These are phyloP conservation scores for Diaporthe ampelina DNA, from an alignment of 2,329 filamentous ascomycete genomes.

Conservation along the genomic window DNA sequence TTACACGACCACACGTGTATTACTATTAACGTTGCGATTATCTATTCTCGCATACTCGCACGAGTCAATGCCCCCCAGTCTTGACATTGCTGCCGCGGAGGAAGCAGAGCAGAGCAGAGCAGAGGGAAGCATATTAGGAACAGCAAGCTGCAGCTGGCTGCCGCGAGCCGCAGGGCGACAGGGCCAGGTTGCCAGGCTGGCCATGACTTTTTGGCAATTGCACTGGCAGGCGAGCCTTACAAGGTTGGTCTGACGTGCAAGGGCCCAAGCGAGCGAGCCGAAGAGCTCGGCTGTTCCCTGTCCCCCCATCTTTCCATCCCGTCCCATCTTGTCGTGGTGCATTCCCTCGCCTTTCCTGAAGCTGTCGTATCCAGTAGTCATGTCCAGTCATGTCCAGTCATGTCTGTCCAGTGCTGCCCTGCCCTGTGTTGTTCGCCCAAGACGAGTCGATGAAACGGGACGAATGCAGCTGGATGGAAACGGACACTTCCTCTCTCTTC, in stretches of 20 bases:
- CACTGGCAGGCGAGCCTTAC: conserved; percentile 13
- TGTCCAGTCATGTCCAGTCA: neutral
- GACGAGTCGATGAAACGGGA: conserved; percentile 29
- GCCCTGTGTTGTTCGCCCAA: conserved; percentile 24
- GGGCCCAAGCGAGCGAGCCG: conserved; percentile 28
- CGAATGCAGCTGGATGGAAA: conserved; percentile 30
- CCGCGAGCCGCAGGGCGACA: conserved; percentile 5
- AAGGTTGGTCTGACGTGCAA: conserved; percentile 27
- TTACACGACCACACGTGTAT: too few relatives aligned
- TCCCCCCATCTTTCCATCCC: neutral
- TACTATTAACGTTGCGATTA: neutral
- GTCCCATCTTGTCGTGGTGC: conserved; percentile 4
- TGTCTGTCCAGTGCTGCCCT: neutral
- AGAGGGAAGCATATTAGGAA: neutral
- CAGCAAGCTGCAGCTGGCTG: neutral
- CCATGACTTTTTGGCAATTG: neutral
- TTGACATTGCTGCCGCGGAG: neutral
- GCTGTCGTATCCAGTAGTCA: conserved; percentile 16
- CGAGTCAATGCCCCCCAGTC: conserved; percentile 13
- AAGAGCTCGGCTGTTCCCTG: conserved; percentile 23
- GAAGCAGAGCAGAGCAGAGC: neutral
- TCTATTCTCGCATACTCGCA: neutral
- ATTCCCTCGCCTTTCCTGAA: conserved; percentile 19
- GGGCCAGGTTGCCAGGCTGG: conserved; percentile 12
- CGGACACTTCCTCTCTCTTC: neutral